Base-by-base conservation (phyloP, 1,284 basidiomycete genomes). In the Ustilago sp. region DNA sequence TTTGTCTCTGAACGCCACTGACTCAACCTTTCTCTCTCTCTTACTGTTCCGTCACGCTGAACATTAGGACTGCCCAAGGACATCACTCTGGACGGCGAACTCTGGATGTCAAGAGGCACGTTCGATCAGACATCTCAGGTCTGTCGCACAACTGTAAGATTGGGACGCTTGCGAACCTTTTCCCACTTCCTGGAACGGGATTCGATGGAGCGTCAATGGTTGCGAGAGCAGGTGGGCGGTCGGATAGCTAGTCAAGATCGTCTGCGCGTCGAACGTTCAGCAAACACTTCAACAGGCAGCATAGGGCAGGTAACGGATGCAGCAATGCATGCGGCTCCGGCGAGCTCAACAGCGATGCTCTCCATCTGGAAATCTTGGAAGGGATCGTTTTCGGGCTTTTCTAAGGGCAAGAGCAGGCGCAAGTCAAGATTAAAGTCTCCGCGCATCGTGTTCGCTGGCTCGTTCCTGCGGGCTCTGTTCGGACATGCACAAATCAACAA, bases 1-100 rank as follows among this genome's bases (percentile, higher is more conserved):
- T 6, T 19, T n/a, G 3, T 47, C 9, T 35, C 4, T 8, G 31
- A 15, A 12, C 17, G 15, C 11, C 5, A 48, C 45, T 32, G 13
- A n/a, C 17, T 13, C 31, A 36, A 36, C 5, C 38, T 6, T 19
- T 45, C 43, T 34, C 48, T 13, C 15, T 15, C 9, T 12, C 15
- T 3, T 32, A 6, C 55, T 28, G 23, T 28, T 28, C 23, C 23
- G 3, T 28, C 23, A 28, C 23, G 23, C 23, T 57, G 12, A 36
- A 38, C 28, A 3, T 9, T 74, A 91, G 90, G 89, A 59, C 87
- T 92, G 4, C 91, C 91, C 0, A 89, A 88, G 57, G 89, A 90
- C 65, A 81, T 89, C 12, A 89, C 89, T 0, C 88, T 92, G 4
- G 90, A 91, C 67, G 90, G 90, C 31, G 90, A 91, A 64, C 83